These are phyloP conservation scores for Mycena citricolor DNA, from an alignment of 1,284 basidiomycete genomes.

Conservation along the genomic window DNA sequence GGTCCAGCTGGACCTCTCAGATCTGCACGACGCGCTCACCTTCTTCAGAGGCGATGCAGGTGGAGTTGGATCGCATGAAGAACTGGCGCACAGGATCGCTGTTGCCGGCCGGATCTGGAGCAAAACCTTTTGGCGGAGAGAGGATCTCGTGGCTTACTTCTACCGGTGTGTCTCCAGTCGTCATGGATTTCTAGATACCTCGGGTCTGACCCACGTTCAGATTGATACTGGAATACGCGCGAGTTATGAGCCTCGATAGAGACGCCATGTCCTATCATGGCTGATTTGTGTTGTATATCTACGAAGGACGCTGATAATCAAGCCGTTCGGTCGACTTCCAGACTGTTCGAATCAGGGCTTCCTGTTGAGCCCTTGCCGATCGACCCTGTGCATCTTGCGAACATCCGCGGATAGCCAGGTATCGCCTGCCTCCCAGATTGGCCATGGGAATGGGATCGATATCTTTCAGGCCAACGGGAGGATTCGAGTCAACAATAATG, in stretches of 20 bases:
- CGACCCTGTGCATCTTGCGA: constrained; percentile 22
- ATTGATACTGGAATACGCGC: constrained; percentile 42
- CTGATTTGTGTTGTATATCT: too few species aligned
- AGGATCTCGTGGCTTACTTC: constrained; percentile 58
- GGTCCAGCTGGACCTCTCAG: constrained; percentile 45
- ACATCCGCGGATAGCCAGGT: constrained; percentile 27
- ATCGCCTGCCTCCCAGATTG: constrained; percentile 25
- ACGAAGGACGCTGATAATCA: constrained; percentile 19
- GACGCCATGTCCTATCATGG: constrained; percentile 33
- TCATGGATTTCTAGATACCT: background rate
- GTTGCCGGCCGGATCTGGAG: constrained; percentile 51
- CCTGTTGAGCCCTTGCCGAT: constrained; percentile 9
- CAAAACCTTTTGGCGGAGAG: constrained; percentile 49
- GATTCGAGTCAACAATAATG: constrained; percentile 28
- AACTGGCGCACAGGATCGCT: constrained; percentile 50
- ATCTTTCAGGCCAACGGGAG: constrained; percentile 20
- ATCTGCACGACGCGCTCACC: constrained; percentile 50
- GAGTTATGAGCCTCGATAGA: constrained; percentile 41
- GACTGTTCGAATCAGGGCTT: constrained; percentile 11
- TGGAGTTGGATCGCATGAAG: constrained; percentile 45
- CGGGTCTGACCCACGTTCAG: constrained; percentile 21
- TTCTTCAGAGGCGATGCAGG: constrained; percentile 50
- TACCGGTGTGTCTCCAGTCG: constrained; percentile 39
- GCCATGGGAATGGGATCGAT: constrained; percentile 28
- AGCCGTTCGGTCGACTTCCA: constrained; percentile 19